Evolutionary conservation across 495 filamentous ascomycete species (phyloP).

Genomic region (Aspergillus coremiiformis): DNA sequence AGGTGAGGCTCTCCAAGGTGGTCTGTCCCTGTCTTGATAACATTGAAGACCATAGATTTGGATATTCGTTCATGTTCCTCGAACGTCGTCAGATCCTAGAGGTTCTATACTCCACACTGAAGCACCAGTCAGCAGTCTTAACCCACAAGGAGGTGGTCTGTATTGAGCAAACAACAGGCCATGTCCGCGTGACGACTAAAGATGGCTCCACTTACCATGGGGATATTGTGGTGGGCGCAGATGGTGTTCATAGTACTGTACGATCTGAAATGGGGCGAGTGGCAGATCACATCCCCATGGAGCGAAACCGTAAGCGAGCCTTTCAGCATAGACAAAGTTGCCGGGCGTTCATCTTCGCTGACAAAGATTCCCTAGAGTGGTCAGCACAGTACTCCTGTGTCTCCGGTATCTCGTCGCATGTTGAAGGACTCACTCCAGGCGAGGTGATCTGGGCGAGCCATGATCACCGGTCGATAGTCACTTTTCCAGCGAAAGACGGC

Average conservation of each 20-base stretch:
- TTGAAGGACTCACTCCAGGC: slow-evolving; percentile 6
- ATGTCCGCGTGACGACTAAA: slow-evolving; percentile 3
- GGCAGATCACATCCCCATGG: slow-evolving; percentile 11
- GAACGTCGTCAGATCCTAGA: slow-evolving; percentile 26
- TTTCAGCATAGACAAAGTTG: too few relatives aligned
- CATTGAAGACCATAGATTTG: slow-evolving; percentile 8
- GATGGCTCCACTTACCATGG: slow-evolving; percentile 20
- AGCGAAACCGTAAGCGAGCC: slow-evolving; percentile 16
- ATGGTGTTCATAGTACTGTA: slow-evolving; percentile 42
- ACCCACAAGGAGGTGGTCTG: slow-evolving; percentile 9
- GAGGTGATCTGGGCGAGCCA: slow-evolving; percentile 11
- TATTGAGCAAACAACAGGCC: not conserved
- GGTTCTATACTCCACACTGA: slow-evolving; percentile 15
- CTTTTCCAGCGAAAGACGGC: slow-evolving; percentile 13
- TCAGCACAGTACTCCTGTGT: slow-evolving; percentile 12
- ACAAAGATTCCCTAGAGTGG: slow-evolving; percentile 2
- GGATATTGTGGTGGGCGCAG: slow-evolving; percentile 39
- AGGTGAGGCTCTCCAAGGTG: slow-evolving; percentile 3
- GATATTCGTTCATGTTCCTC: slow-evolving; percentile 20
- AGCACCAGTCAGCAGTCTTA: slow-evolving; percentile 7
- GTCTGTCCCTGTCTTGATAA: too few relatives aligned
- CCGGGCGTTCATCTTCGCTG: slow-evolving; percentile 4
- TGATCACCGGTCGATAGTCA: slow-evolving; percentile 7
- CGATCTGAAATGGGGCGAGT: slow-evolving; percentile 28
- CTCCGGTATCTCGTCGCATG: slow-evolving; percentile 15